These are phyloP conservation scores for Ceratobasidium sp. DNA, from an alignment of 1,284 basidiomycete genomes.

Conservation along the genomic window DNA sequence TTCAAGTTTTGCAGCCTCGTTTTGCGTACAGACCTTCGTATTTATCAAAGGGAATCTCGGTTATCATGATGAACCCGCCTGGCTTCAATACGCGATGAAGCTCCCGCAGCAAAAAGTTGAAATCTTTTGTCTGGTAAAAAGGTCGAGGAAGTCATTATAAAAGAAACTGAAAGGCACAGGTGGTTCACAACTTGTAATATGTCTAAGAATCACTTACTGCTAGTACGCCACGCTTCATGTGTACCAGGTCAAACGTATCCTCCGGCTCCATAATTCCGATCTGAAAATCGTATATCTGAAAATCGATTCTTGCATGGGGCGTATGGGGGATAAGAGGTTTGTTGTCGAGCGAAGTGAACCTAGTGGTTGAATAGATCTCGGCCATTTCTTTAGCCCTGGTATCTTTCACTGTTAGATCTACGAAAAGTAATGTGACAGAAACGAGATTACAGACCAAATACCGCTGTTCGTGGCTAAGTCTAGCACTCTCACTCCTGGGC, in stretches of 20 bases:
- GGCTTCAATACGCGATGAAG: conserved; percentile 17
- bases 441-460: background rate
- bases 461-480: conserved; percentile 15
- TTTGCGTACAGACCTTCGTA: background rate
- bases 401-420: background rate
- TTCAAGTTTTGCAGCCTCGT: too few species aligned
- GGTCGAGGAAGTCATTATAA: too few species aligned
- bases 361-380: background rate
- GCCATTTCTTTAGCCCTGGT: conserved; percentile 14
- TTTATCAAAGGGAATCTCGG: background rate
- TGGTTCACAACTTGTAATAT: too few species aligned
- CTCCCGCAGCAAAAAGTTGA: conserved; percentile 3
- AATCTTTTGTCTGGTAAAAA: conserved; percentile 33
- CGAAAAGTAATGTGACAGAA: background rate
- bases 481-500: background rate
- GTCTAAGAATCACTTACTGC: background rate
- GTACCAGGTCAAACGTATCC: conserved; percentile 11
- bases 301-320: conserved; percentile 6
- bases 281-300: conserved; percentile 12
- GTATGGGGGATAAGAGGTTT: background rate
- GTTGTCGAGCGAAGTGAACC: background rate
- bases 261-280: conserved; percentile 9
- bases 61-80: background rate
- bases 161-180: too few species aligned
- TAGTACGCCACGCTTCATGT: background rate